Evolutionary conservation across 2,329 filamentous ascomycete species (phyloP).

Genomic region (Lachnellula hyalina): DNA sequence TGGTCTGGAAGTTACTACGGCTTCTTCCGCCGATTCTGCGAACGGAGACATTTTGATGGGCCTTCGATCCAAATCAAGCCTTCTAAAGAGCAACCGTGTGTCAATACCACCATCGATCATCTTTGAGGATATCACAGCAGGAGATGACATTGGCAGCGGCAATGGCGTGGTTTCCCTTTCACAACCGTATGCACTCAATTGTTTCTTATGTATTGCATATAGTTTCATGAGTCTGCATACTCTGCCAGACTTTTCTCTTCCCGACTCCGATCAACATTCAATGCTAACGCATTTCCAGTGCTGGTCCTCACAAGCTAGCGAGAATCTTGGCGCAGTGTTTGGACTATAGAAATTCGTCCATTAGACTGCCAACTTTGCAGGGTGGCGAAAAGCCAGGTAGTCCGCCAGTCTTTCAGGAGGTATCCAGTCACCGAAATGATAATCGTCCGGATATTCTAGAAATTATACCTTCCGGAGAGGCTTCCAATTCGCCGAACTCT

Average conservation of each 20-base stretch:
- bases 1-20: slow-evolving; percentile 13
- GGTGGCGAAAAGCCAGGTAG: neutral
- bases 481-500: too few species aligned
- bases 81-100: neutral
- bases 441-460: too few species aligned
- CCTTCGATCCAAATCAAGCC: slow-evolving; percentile 12
- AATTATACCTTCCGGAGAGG: too few species aligned
- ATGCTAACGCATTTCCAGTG: slow-evolving; percentile 7
- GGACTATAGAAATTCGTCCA: slow-evolving; percentile 6
- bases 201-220: too few species aligned
- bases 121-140: slow-evolving; percentile 13
- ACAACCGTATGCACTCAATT: slow-evolving; percentile 15
- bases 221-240: too few species aligned
- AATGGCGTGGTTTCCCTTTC: slow-evolving; percentile 13
- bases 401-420: too few species aligned
- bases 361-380: neutral
- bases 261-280: neutral
- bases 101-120: slow-evolving; percentile 15
- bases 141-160: neutral
- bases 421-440: too few species aligned
- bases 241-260: neutral
- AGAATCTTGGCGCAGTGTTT: slow-evolving; percentile 13
- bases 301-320: slow-evolving; percentile 20
- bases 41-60: slow-evolving; percentile 12
- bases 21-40: neutral